A percentile compares a stretch with the other conserved stretches of the same genome.
Conservation (phyloP, 2,329 filamentous ascomycete species). For the Beauveria varroae region DNA sequence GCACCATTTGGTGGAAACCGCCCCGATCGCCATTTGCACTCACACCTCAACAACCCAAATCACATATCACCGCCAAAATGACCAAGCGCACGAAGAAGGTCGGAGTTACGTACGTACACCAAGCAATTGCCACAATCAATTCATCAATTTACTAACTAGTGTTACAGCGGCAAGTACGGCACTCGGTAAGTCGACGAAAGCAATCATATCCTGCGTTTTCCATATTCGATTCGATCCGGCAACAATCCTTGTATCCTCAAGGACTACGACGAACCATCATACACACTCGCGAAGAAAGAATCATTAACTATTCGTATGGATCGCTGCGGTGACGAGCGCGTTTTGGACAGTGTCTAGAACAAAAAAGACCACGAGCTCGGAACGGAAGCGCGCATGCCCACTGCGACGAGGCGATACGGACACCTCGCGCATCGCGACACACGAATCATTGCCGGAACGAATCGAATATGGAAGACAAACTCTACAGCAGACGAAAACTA, state of each 20-base stretch:
- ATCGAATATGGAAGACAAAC: background rate
- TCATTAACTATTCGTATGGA: background rate
- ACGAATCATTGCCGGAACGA: background rate
- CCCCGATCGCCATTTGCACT: slow-evolving; percentile 22
- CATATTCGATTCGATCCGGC: slow-evolving; percentile 11
- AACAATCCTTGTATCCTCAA: background rate
- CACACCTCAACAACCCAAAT: slow-evolving; percentile 26
- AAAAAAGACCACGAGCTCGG: too few species aligned
- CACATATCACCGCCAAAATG: slow-evolving; percentile 59
- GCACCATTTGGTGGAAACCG: slow-evolving; percentile 24
- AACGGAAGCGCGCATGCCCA: background rate
- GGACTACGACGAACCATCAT: background rate
- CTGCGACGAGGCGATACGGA: background rate
- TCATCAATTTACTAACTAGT: slow-evolving; percentile 18
- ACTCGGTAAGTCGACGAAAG: slow-evolving; percentile 61
- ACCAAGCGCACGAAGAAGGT: slow-evolving; percentile 96
- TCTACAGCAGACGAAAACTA: slow-evolving; percentile 18
- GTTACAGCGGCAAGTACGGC: slow-evolving; percentile 75
- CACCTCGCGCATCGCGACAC: background rate
- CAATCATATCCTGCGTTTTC: background rate
- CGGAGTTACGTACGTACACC: slow-evolving; percentile 65
- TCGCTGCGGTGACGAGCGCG: background rate
- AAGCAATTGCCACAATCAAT: background rate
- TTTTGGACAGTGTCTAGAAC: background rate
- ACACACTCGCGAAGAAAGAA: background rate